phyloP scores from a whole-genome alignment of 345 rosid species.

The Heritiera littoralis region DNA sequence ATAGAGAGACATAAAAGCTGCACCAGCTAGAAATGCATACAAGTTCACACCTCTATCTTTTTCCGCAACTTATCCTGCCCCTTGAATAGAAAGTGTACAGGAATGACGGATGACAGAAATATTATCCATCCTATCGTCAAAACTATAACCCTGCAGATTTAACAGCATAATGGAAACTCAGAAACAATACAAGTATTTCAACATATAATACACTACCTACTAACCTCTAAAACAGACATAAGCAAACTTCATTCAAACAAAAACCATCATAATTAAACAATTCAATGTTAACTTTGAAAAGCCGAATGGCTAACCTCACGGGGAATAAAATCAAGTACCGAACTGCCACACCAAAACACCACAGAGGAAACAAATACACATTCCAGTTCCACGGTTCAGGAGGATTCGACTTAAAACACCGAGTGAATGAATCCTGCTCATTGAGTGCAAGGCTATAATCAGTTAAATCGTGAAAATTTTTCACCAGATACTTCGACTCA shows the following conservation, averaged over 20 bases:
- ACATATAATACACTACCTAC: neutral
- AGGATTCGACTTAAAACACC: constrained; percentile 94
- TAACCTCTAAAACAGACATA: neutral
- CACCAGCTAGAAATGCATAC: constrained; percentile 12
- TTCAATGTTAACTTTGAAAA: neutral
- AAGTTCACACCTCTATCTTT: constrained; percentile 68
- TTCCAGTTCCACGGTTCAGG: constrained; percentile 99
- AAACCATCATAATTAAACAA: constrained; percentile 4
- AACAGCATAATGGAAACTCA: constrained; percentile 12
- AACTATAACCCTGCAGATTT: constrained; percentile 63
- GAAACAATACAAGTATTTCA: neutral
- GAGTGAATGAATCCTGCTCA: constrained; percentile 77
- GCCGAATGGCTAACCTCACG: constrained; percentile 51
- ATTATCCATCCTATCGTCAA: constrained; percentile 89
- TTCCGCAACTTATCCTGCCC: constrained; percentile 79
- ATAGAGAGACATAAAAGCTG: neutral
- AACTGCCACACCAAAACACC: constrained; percentile 87
- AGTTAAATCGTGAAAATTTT: neutral
- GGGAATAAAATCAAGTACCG: constrained; percentile 88
- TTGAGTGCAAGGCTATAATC: constrained; percentile 2
- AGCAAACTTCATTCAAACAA: neutral
- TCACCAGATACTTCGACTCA: neutral
- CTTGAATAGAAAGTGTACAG: constrained; percentile 71
- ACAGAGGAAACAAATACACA: constrained; percentile 80
- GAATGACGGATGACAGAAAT: constrained; percentile 77